Evolutionary conservation across 2,329 filamentous ascomycete species (phyloP).

Genomic region (Colletotrichum echinochloae): DNA sequence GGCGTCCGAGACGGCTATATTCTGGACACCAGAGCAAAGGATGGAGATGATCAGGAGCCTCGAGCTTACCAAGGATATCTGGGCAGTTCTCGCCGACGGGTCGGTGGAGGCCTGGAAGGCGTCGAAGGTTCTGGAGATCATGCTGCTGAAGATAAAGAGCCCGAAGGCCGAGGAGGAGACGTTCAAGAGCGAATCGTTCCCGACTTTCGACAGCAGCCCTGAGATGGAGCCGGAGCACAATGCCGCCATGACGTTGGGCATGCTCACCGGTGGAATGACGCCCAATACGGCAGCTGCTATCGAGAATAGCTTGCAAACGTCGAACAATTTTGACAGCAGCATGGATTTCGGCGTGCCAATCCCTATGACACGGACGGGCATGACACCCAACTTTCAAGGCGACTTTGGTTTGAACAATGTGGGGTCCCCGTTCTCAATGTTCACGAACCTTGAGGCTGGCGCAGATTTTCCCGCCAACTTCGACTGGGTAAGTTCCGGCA

Average conservation of each 20-base stretch:
- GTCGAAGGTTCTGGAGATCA: constrained; percentile 81
- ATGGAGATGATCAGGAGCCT: constrained; percentile 82
- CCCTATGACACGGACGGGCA: constrained; percentile 47
- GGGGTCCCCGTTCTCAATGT: constrained; percentile 65
- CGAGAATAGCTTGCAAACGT: constrained; percentile 50
- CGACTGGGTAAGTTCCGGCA: constrained; percentile 63
- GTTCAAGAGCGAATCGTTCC: constrained; percentile 45
- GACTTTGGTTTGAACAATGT: constrained; percentile 51
- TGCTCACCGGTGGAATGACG: constrained; percentile 55
- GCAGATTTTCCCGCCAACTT: constrained; percentile 63
- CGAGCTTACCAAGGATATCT: constrained; percentile 80
- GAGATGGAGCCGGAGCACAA: constrained; percentile 53
- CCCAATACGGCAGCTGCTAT: constrained; percentile 47
- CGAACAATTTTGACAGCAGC: constrained; percentile 56
- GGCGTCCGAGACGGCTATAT: constrained; percentile 59
- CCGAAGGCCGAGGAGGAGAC: constrained; percentile 48
- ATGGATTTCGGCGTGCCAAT: constrained; percentile 58
- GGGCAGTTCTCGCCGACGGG: constrained; percentile 79
- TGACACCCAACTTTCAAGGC: constrained; percentile 53
- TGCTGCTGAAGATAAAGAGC: constrained; percentile 81
- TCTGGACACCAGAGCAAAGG: constrained; percentile 71
- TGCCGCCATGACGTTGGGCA: constrained; percentile 56
- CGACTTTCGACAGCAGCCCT: constrained; percentile 42
- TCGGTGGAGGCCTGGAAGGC: constrained; percentile 95
- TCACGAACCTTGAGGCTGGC: constrained; percentile 54